phyloP scores from a whole-genome alignment of 140 eudicot genomes.

The Flaveria floridana region DNA sequence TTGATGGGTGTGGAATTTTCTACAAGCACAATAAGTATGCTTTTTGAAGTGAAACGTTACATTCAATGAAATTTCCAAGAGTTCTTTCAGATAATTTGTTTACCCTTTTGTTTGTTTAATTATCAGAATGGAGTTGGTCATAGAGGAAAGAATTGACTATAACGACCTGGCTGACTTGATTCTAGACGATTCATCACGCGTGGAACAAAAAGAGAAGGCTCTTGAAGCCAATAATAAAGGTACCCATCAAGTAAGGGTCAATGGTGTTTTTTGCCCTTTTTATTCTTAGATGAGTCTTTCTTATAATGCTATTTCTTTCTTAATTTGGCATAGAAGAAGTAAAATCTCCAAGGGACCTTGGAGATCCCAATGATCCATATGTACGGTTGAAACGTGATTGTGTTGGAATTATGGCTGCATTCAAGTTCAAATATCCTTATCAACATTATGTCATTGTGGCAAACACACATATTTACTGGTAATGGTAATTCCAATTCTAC shows the following conservation, averaged over 20 bases:
- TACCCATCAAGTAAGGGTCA: slow-evolving; percentile 18
- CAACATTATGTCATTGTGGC: slow-evolving; percentile 66
- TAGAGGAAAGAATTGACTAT: slow-evolving; percentile 74
- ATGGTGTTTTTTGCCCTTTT: neutral
- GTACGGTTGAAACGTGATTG: slow-evolving; percentile 93
- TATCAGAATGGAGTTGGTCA: slow-evolving; percentile 71
- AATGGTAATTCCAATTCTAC: slow-evolving; percentile 25
- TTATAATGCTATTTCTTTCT: slow-evolving; percentile 3
- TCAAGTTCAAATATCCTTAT: slow-evolving; percentile 62
- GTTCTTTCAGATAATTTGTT: neutral
- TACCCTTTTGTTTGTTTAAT: slow-evolving; percentile 24
- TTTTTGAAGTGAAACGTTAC: neutral
- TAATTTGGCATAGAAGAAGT: slow-evolving; percentile 33
- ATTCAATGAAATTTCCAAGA: slow-evolving; percentile 5
- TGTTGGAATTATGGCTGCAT: slow-evolving; percentile 92
- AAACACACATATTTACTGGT: slow-evolving; percentile 91
- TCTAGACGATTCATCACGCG: slow-evolving; percentile 38
- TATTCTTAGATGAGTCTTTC: neutral
- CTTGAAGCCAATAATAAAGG: slow-evolving; percentile 29
- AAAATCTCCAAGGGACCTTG: slow-evolving; percentile 43
- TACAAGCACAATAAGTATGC: slow-evolving; percentile 61
- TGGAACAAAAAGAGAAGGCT: slow-evolving; percentile 37
- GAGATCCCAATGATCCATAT: slow-evolving; percentile 81
- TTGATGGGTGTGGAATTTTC: slow-evolving; percentile 94
- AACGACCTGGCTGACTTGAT: slow-evolving; percentile 72